Conservation (phyloP, 2,329 filamentous ascomycete genomes). For the Lecanoromycetidae sp. region DNA sequence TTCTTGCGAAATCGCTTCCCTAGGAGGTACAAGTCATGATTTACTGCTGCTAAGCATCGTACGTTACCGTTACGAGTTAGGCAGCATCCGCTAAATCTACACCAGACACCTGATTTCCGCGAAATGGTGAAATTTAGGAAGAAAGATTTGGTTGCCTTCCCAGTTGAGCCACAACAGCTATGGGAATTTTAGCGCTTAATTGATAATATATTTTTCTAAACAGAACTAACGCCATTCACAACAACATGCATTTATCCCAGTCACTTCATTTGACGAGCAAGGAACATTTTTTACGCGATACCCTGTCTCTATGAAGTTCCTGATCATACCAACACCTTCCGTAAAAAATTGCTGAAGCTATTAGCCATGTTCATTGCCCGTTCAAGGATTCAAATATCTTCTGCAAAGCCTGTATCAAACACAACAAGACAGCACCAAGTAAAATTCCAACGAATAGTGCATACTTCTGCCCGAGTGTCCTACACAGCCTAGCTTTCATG, state of each 20-base stretch:
- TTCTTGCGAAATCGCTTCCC: slow-evolving; percentile 50
- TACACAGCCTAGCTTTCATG: slow-evolving; percentile 4
- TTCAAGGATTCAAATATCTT: background rate
- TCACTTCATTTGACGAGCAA: too few species aligned
- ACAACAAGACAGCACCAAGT: slow-evolving; percentile 7
- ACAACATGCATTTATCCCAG: too few species aligned
- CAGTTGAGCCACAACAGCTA: slow-evolving; percentile 27
- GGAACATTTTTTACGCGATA: too few species aligned
- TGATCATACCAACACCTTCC: too few species aligned
- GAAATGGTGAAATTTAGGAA: slow-evolving; percentile 15
- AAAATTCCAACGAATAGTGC: slow-evolving; percentile 10
- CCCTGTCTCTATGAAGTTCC: too few species aligned
- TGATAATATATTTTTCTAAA: background rate
- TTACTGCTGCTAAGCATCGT: slow-evolving; percentile 42
- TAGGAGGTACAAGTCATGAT: slow-evolving; percentile 43
- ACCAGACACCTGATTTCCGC: slow-evolving; percentile 36
- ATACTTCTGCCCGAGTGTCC: slow-evolving; percentile 12
- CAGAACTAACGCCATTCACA: too few species aligned
- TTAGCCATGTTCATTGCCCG: too few species aligned
- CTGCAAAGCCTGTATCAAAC: background rate
- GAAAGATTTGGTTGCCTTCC: slow-evolving; percentile 18
- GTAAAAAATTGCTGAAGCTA: too few species aligned
- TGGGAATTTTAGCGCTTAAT: background rate
- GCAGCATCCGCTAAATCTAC: slow-evolving; percentile 42
- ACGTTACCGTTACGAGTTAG: slow-evolving; percentile 45